These are phyloP conservation scores for Stagonosporopsis rhizophila DNA, from an alignment of 2,329 filamentous ascomycete species.

Conservation along the genomic window DNA sequence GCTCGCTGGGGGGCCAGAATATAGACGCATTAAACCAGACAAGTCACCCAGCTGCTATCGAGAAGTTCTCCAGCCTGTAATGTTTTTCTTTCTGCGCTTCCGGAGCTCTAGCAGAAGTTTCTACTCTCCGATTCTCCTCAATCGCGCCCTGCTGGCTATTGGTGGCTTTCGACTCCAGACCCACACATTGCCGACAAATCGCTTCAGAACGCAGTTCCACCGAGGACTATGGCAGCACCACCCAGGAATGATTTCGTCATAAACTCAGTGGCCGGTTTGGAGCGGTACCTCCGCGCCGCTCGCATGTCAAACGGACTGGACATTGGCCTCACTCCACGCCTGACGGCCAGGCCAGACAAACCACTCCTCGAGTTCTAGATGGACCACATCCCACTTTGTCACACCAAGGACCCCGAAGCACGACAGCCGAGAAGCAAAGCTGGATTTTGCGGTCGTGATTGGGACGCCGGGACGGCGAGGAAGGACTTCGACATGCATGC, in stretches of 20 bases:
- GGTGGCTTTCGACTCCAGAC: neutral
- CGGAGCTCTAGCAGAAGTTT: neutral
- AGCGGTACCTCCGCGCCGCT: neutral
- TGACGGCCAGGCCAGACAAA: neutral
- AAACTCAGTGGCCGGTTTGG: neutral
- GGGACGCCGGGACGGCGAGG: neutral
- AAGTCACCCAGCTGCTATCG: neutral
- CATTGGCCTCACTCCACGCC: neutral
- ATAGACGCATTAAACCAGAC: neutral
- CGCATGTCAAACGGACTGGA: neutral
- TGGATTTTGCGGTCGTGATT: neutral
- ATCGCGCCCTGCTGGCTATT: neutral
- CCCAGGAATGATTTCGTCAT: neutral
- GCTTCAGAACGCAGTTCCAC: neutral
- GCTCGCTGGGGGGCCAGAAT: neutral
- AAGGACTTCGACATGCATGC: neutral
- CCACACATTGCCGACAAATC: neutral
- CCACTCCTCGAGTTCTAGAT: neutral
- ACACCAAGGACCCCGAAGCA: neutral
- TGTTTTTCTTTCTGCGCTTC: neutral
- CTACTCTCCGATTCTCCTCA: neutral
- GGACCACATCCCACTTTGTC: neutral
- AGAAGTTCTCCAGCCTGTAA: neutral
- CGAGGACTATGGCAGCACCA: neutral
- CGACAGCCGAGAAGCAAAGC: neutral